Evolutionary conservation across 2,329 filamentous ascomycete species (phyloP).

Genomic region (Colletotrichum navitas): DNA sequence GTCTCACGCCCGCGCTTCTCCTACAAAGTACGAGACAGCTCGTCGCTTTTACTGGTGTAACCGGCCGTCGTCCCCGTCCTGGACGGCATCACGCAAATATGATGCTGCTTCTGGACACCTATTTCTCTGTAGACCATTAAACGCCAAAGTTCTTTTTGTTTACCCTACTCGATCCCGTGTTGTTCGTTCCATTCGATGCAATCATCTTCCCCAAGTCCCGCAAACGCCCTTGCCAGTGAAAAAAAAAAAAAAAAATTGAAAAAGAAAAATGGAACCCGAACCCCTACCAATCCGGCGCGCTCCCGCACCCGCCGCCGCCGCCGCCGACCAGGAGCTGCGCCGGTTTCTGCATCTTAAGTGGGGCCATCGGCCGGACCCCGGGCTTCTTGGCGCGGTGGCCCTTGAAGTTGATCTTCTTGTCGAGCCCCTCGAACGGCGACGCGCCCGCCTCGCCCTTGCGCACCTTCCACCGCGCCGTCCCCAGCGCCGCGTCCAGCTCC

Average conservation of each 20-base stretch:
- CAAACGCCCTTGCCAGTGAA: background rate
- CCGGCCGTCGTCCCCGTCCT: too few species aligned
- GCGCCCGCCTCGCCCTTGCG: slow-evolving; percentile 73
- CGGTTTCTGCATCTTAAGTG: slow-evolving; percentile 53
- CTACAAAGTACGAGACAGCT: too few species aligned
- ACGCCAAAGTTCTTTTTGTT: background rate
- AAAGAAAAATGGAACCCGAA: background rate
- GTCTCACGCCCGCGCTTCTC: too few species aligned
- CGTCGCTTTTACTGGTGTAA: too few species aligned
- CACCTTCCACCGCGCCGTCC: slow-evolving; percentile 83
- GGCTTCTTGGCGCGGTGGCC: slow-evolving; percentile 59
- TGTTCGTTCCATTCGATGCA: background rate
- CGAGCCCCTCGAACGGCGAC: slow-evolving; percentile 58
- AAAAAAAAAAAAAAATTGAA: too few species aligned
- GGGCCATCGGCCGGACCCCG: slow-evolving; percentile 52
- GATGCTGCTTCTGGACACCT: background rate
- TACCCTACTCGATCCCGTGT: background rate
- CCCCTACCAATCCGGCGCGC: slow-evolving; percentile 60
- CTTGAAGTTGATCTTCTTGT: slow-evolving; percentile 60
- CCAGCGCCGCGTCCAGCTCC: slow-evolving; percentile 83
- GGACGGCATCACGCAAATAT: background rate
- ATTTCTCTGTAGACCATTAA: background rate
- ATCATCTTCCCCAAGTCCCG: background rate
- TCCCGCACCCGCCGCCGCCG: slow-evolving; percentile 54
- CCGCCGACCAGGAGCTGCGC: slow-evolving; percentile 54